Conservation (phyloP, 202 grass and related monocot genomes). For the Alloteropsis angusta region DNA sequence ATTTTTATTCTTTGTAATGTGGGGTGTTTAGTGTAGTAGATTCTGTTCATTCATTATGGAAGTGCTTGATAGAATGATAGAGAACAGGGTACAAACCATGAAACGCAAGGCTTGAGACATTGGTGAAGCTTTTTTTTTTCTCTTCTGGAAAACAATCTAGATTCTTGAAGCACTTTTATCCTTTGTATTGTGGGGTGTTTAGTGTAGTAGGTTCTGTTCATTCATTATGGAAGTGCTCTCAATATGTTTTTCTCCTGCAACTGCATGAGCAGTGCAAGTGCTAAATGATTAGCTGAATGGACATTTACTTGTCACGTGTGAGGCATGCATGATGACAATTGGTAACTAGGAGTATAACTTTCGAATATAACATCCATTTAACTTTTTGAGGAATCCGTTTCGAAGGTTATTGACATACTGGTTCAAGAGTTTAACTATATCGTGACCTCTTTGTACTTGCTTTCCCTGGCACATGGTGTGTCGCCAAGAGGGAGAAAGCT, state of each 20-base stretch:
- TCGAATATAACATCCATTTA: slow-evolving; percentile 7
- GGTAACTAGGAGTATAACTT: background rate
- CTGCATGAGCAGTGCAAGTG: background rate
- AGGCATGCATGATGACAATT: background rate
- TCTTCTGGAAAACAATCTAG: background rate
- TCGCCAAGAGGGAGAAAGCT: background rate
- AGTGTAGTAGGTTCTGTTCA: background rate
- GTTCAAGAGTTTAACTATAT: background rate
- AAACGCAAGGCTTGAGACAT: background rate
- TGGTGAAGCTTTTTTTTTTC: background rate
- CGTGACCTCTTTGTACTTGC: slow-evolving; percentile 18
- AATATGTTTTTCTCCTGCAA: background rate
- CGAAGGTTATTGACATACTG: background rate
- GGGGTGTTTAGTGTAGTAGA: background rate
- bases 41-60: too few relatives aligned
- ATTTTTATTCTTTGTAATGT: background rate
- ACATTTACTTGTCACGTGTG: background rate
- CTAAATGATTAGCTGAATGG: background rate
- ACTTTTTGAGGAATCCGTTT: slow-evolving; percentile 10
- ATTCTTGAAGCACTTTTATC: background rate
- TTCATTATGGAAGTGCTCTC: background rate
- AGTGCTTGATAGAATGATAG: background rate
- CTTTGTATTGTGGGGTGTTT: background rate
- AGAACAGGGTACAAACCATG: background rate
- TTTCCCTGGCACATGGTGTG: slow-evolving; percentile 12